A percentile compares a stretch with the other conserved stretches of the same genome.
Evolutionary conservation across 192 early-diverging fungal genomes (phyloP).

Genomic region (Linnemannia hyalina): DNA sequence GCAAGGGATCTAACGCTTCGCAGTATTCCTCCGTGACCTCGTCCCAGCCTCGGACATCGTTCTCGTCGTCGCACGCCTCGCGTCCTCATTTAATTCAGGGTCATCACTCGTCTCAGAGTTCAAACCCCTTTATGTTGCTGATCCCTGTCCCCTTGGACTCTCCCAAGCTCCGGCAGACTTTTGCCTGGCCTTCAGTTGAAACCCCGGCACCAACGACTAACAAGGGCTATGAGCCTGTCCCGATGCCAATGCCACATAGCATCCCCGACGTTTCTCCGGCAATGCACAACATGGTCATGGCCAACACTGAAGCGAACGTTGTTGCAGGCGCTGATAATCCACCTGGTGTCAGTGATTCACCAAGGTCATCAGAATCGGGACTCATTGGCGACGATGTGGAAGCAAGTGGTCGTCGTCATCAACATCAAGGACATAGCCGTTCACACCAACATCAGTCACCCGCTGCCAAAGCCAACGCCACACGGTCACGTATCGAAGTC

Average conservation of each 20-base stretch:
- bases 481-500: conserved; percentile 35
- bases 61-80: background rate
- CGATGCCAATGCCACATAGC: background rate
- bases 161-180: conserved; percentile 37
- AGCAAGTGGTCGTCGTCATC: background rate
- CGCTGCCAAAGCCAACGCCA: background rate
- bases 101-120: background rate
- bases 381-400: background rate
- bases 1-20: conserved; percentile 22
- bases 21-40: background rate
- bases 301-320: background rate
- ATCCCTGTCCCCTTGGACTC: conserved; percentile 34
- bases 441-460: background rate
- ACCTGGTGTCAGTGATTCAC: background rate
- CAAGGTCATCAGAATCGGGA: background rate
- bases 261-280: background rate
- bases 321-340: background rate
- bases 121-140: conserved; percentile 34
- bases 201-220: conserved; percentile 8
- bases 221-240: background rate
- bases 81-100: background rate
- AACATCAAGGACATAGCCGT: conserved; percentile 5
- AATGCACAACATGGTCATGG: conserved; percentile 12
- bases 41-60: background rate
- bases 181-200: conserved; percentile 30